Evolutionary conservation across 305 asterid species (phyloP), one percentile per base, ranked within the genome.

Genomic region (Ajuga reptans): DNA sequence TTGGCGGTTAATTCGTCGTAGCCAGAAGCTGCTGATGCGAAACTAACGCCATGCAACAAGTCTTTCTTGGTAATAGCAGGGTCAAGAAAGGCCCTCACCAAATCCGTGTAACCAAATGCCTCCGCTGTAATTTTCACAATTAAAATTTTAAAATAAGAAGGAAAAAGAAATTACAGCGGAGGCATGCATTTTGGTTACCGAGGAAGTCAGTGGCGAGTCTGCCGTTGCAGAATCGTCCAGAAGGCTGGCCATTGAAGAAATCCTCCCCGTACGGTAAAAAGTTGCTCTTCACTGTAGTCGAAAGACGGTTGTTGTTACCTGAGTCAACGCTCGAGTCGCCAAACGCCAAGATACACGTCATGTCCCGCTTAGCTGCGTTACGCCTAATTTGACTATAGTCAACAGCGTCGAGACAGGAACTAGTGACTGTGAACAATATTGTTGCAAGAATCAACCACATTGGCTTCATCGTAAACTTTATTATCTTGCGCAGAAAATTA

Each of bases 291-390:
- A 56, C 11, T 0, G 31, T 0, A n/a, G 91, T 85, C 0, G 11
- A 0, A 6, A 85, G 66, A n/a, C 47, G 57, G 72, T 87, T 82
- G 72, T 87, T 87, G 33, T 87, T 87, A 15, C 91, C 89, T 0
- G 91, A 85, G 65, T 84, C 91, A 3, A 82, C 84, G 55, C 80
- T 82, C 2, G 95, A 87, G 70, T 87, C 92, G 34, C 92, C 92
- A n/a, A 86, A 79, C 45, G 84, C 83, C 75, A 85, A 63, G 0
- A 85, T 31, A 43, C 82, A 75, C n/a, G 87, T 71, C 74, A 80
- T 21, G 50, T 82, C 80, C 2, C 73, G 66, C 64, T 76, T 62
- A 0, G 73, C 77, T 39, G 82, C 86, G 63, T 12, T 71, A 7
- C 14, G n/a, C 56, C 76, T 41, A 1, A 62, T 16, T 39, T 43